phyloP scores from a whole-genome alignment of 2,329 filamentous ascomycete species.

The Microsporum canis region DNA sequence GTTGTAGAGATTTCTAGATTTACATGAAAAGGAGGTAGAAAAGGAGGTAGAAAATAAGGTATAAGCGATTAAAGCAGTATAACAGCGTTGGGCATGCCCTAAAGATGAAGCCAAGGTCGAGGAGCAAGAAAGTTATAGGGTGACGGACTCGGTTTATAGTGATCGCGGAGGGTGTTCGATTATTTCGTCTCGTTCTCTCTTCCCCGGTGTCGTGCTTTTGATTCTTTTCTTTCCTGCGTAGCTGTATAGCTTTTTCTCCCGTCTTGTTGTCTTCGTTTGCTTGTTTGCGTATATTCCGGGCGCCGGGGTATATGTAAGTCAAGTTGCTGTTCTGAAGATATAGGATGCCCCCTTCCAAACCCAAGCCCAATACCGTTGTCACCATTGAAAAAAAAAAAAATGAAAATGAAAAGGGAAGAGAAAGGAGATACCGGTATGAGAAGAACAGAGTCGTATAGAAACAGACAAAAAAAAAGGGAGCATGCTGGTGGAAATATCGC shows the following conservation, averaged over 20 bases:
- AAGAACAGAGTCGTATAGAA: constrained; percentile 5
- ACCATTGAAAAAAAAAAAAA: neutral
- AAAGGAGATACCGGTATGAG: constrained; percentile 4
- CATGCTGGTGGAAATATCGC: constrained; percentile 1
- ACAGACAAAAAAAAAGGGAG: constrained; percentile 11
- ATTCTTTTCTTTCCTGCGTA: neutral
- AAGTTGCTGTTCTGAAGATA: constrained; percentile 1
- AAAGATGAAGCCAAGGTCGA: constrained; percentile 2
- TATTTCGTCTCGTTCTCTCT: neutral
- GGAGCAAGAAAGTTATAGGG: neutral
- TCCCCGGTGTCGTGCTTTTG: neutral
- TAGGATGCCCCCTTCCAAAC: constrained; percentile 2
- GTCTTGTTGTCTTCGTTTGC: neutral
- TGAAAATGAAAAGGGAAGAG: neutral
- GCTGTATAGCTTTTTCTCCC: neutral
- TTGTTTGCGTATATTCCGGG: constrained; percentile 3
- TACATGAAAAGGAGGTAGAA: neutral
- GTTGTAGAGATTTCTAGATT: neutral
- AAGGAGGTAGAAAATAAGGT: neutral
- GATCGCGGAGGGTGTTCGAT: neutral
- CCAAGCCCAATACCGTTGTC: neutral
- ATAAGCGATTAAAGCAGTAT: neutral
- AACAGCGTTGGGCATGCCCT: constrained; percentile 3
- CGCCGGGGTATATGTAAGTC: constrained; percentile 2
- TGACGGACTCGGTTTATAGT: neutral